Evolutionary conservation across 169 alveolate genomes (phyloP), one percentile per base, ranked within the genome.

Genomic region (Plasmodium coatneyi): DNA sequence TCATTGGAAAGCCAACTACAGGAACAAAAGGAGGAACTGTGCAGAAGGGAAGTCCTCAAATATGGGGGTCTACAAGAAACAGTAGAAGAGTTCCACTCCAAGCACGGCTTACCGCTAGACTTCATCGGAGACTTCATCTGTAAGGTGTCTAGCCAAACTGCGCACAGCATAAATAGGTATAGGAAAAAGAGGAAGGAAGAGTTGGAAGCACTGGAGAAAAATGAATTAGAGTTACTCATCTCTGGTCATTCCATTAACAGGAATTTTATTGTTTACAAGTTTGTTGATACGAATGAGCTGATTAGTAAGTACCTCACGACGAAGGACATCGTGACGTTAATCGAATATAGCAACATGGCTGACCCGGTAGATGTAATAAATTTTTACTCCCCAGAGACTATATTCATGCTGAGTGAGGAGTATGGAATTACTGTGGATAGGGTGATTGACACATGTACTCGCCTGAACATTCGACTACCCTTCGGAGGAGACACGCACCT

Each of bases 331-430:
- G 49, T 79, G 0, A 89, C 83, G 3, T 22, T 89, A 0, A 89
- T 89, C 22, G 94, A 89, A 14, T 89, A 89, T 79, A 22, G 83
- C 0, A 89, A 89, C 32, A 89, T 89, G 30, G 87, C 94, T 0
- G 94, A 89, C 71, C 94, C 94, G 0, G 94, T 89, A 0, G 94
- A 89, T 89, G 56, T 89, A 5, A 80, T 39, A 9, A 90, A 89
- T 54, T 89, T 79, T 89, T 89, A 89, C 30, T 52, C 90, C 1
- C 94, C 94, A 16, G 94, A 89, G 71, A 89, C 66, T 0, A 60
- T 89, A n/a, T 89, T 39, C 66, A 89, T 89, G 94, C 16, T 89
- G 43, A 89, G 94, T 36, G 89, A 89, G 34, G 94, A 89, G n/a
- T 89, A 89, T 22, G 72, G 72, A 5, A 79, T 89, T 14, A 32